Evolutionary conservation across 1,139 yeast species (phyloP), one percentile per base, ranked within the genome.

Genomic region (Torulaspora pretoriensis): DNA sequence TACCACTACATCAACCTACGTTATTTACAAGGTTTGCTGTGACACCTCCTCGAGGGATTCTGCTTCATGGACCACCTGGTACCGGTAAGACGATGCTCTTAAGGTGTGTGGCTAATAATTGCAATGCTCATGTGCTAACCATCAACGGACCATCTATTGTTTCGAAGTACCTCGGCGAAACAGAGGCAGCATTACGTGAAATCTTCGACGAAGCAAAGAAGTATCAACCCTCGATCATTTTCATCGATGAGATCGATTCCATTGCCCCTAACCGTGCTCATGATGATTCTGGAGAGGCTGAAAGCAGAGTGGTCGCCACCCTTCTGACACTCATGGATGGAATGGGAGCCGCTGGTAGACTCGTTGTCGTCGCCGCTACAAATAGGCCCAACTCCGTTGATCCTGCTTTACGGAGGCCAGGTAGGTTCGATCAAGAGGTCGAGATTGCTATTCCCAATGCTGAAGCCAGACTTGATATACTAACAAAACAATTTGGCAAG

Each of bases 41-140:
- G 36, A 74, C 82, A 8, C 94, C 96, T 8, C 97, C 97, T 2
- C 73, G 96, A 46, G 98, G 98, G 3, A 74, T 94, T 12, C 68
- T 92, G 27, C 69, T 92, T 4, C 95, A 90, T 67, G 99, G 99
- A 0, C 96, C 97, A 1, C 95, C 97, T 2, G 99, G 99, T 1
- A 90, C 97, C 0, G 99, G 99, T 44, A 92, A 92, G 63, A 87
- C 97, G 0, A 80, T 90, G 88, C 72, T 92, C 12, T 70, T 94
- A 36, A 74, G 87, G 45, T 85, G 96, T 28, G 81, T 92, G 9
- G 95, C 96, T 0, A 71, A 75, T 46, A 84, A 82, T 43, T 63
- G 68, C 4, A 73, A 79, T 51, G 95, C 95, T 0, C 97, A 90
- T 64, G 81, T 90, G 0, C 72, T 90, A 39, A 80, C 87, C 1